Evolutionary conservation across 768 basidiomycete genomes (phyloP), one percentile per base, ranked within the genome.

Genomic region (Leccinum olivaceopallidum): DNA sequence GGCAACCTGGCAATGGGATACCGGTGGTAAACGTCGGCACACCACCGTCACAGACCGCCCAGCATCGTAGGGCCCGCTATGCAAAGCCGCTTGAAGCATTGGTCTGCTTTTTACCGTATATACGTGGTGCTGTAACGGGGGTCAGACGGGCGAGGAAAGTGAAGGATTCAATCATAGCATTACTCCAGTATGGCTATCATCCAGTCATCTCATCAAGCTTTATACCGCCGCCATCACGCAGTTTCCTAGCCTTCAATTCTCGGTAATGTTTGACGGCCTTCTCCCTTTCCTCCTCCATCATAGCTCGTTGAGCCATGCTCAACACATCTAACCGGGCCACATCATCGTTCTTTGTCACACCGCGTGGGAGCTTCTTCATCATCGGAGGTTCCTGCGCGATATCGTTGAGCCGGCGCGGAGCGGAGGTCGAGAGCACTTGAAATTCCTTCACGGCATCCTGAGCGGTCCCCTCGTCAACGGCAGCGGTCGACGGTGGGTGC

Each of bases 221-320:
- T 49, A 37, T 47, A 50, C 65, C 60, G 53, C 55, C 57, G 57
- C 58, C 54, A 48, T 60, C 63, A 52, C 58, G 66, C 68, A 67
- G 58, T 67, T 77, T 80, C 65, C 69, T 76, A 22, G 82, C 85
- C 71, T 88, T 92, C 72, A 92, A 67, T 72, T 87, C 82, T 60
- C 91, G 77, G 71, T 92, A 92, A 57, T 81, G 79, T 67, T 73
- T 75, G 60, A 94, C 86, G 22, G 76, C 89, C 61, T 81, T 86
- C 65, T 89, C 86, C 63, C 91, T 80, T 71, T 92, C 90, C 56
- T 79, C 78, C 67, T 89, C 89, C 83, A 94, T 85, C 85, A 90
- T 85, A 6, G 79, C 79, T 69, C 84, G 86, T 76, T 92, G 89
- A 14, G 87, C 85, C 82, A 91, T 86, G 30, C 87, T 88, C 32